phyloP scores from a whole-genome alignment of 352 stramenopile species.

The Hyaloperonospora brassicae region DNA sequence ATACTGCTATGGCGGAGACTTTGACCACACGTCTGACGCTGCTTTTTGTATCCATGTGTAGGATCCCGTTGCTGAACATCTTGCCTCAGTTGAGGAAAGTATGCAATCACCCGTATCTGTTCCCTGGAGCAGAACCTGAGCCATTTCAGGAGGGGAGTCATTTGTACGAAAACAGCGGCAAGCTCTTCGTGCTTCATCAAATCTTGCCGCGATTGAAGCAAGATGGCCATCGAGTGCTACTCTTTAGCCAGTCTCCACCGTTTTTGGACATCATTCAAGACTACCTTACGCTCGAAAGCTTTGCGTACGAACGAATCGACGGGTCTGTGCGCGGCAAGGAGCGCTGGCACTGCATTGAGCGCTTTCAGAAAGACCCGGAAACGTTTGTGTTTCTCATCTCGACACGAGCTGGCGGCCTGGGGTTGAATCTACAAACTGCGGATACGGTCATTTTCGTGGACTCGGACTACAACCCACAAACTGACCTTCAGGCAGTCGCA shows the following conservation, averaged over 20 bases:
- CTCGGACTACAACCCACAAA: conserved; percentile 76
- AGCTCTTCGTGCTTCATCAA: conserved; percentile 81
- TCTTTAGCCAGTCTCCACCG: conserved; percentile 70
- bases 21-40: conserved; percentile 3
- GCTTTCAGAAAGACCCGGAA: conserved; percentile 72
- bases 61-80: conserved; percentile 93
- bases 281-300: conserved; percentile 62
- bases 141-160: conserved; percentile 66
- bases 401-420: conserved; percentile 59
- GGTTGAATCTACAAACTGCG: conserved; percentile 70
- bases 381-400: conserved; percentile 87
- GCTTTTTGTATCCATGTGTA: conserved; percentile 11
- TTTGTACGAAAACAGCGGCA: conserved; percentile 70
- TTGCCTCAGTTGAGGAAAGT: conserved; percentile 89
- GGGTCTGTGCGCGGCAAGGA: conserved; percentile 69
- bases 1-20: neutral
- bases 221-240: conserved; percentile 76
- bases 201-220: conserved; percentile 67
- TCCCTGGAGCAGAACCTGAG: conserved; percentile 71
- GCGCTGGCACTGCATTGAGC: conserved; percentile 74
- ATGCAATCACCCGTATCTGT: conserved; percentile 89
- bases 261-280: conserved; percentile 81
- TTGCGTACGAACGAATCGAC: conserved; percentile 75
- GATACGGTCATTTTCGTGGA: conserved; percentile 78
- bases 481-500: conserved; percentile 59